A percentile compares a stretch with the other conserved stretches of the same genome.
These are phyloP conservation scores for Boletellus emodensis DNA, from an alignment of 768 basidiomycete genomes.

Conservation along the genomic window DNA sequence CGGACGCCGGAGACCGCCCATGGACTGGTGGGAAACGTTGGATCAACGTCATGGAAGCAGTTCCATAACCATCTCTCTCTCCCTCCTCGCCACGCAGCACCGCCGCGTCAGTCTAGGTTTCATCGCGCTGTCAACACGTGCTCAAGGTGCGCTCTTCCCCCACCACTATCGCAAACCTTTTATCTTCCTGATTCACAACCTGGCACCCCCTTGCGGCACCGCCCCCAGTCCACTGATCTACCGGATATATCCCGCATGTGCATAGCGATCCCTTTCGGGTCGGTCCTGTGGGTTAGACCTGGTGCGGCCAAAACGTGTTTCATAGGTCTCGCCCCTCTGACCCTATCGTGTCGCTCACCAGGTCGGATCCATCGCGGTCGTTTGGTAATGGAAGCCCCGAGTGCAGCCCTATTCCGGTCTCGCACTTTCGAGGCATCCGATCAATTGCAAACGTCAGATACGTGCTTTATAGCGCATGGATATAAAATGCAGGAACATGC, in stretches of 20 bases:
- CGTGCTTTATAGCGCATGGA: constrained; percentile 19
- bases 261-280: constrained; percentile 18
- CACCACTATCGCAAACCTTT: constrained; percentile 20
- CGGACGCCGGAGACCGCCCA: constrained; percentile 16
- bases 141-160: constrained; percentile 27
- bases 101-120: constrained; percentile 33
- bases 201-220: constrained; percentile 22
- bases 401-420: constrained; percentile 28
- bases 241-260: constrained; percentile 29
- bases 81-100: constrained; percentile 26
- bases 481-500: constrained; percentile 25
- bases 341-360: constrained; percentile 24
- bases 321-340: constrained; percentile 22
- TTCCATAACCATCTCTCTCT: constrained; percentile 25
- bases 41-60: constrained; percentile 26
- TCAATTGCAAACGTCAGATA: constrained; percentile 29
- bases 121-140: constrained; percentile 33
- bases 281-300: constrained; percentile 15
- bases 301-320: constrained; percentile 31
- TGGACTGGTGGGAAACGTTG: constrained; percentile 17
- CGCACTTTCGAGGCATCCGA: constrained; percentile 29
- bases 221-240: constrained; percentile 28
- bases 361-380: constrained; percentile 26
- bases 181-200: constrained; percentile 20
- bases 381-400: constrained; percentile 32